Percentiles rank a stretch among this genome's conserved stretches.
Conservation (phyloP, 345 rosid species). For the Populus euphratica region DNA sequence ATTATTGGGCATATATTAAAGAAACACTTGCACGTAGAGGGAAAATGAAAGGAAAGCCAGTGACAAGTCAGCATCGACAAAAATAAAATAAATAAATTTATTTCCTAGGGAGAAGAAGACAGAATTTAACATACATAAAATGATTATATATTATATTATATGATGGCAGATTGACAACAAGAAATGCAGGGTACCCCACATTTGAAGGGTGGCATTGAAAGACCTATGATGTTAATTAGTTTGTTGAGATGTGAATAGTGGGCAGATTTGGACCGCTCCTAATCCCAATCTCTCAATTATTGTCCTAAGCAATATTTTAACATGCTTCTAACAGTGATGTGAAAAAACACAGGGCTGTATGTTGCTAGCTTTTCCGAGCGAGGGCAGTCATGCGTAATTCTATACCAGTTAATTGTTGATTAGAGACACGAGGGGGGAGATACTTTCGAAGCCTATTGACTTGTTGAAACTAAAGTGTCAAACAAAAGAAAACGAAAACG, state of each 20-base stretch:
- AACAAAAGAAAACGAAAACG: background rate
- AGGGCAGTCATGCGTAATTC: background rate
- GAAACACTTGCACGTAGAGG: too few species aligned
- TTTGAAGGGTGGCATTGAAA: constrained; percentile 3
- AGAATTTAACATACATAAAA: too few species aligned
- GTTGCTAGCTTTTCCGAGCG: background rate
- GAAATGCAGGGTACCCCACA: constrained; percentile 16
- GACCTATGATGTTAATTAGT: constrained; percentile 22
- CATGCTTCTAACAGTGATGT: background rate
- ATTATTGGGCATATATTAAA: constrained; percentile 21
- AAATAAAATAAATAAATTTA: too few species aligned
- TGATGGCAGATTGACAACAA: background rate
- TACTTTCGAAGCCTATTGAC: background rate
- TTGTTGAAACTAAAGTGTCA: too few species aligned
- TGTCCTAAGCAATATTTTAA: background rate
- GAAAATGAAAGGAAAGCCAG: constrained; percentile 30
- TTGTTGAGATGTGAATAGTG: too few species aligned
- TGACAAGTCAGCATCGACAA: constrained; percentile 17
- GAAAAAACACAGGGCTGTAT: background rate
- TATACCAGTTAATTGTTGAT: background rate
- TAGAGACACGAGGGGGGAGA: background rate
- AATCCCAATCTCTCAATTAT: constrained; percentile 22
- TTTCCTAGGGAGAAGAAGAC: background rate
- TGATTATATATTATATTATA: too few species aligned
- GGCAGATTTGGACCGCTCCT: constrained; percentile 23